Evolutionary conservation across 176 grass and related monocot genomes (phyloP), one percentile per base, ranked within the genome.

Genomic region (Aegilops sharonensis): DNA sequence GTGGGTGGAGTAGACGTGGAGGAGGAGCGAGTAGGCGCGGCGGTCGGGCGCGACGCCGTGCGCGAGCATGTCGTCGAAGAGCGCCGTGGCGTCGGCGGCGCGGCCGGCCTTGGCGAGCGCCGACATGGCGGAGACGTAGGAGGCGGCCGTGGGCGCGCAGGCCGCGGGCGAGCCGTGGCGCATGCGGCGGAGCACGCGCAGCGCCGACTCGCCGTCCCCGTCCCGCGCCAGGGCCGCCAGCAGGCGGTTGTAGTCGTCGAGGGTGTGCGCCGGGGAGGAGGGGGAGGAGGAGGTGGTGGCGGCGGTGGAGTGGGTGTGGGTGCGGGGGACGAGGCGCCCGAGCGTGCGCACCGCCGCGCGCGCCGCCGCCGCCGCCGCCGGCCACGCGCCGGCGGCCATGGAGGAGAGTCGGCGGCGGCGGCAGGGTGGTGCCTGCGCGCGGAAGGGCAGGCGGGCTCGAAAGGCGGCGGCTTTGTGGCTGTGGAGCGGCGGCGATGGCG

Each of bases 21-120:
- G 86, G 11, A 98, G 86, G 57, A 92, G 75, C 47, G 93, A 95
- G 77, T 91, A 91, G 48, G 90, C 83, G 12, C 47, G 45, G 32
- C 89, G 31, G 54, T 95, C 86, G 8, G 86, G 97, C 0, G 75
- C 57, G 27, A 98, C 71, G 32, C 97, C 92, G 70, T 82, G 59
- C 40, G 86, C 79, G 70, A 98, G 80, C 97, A 98, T 98, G 84
- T 98, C 87, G 35, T 94, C 84, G 89, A 98, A 95, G 82, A 98
- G 89, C 29, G 88, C 79, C 11, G 86, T 89, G 39, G 97, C 97
- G 15, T 98, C 91, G 32, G 79, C 80, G 31, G 79, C 52, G 78
- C 93, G 88, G 3, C 72, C 84, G 14, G 82, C 80, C 74, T 89
- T 89, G 86, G 85, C 52, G 37, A 98, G 90, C 21, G 97, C 90